phyloP scores from a whole-genome alignment of 208 protist species.

The Eutreptiella sp. region DNA sequence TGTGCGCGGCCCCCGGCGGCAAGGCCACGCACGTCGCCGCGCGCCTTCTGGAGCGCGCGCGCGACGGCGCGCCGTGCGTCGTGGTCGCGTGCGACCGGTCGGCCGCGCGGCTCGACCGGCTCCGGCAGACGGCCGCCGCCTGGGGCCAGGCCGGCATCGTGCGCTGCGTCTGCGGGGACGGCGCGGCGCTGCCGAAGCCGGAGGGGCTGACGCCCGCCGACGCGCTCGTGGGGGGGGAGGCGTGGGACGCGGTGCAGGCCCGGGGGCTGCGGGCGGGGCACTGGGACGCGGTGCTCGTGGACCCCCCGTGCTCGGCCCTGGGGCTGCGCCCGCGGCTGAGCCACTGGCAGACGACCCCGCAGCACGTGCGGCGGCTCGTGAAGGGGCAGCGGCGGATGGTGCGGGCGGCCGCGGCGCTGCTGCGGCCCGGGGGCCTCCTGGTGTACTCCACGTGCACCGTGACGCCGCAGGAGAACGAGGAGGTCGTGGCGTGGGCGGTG shows the following conservation, averaged over 20 bases:
- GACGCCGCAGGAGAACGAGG: conserved; percentile 74
- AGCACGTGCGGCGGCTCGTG: conserved; percentile 24
- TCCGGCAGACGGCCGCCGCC: too few species aligned
- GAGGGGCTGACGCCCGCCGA: too few species aligned
- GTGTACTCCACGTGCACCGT: conserved; percentile 90
- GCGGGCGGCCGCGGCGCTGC: conserved; percentile 52
- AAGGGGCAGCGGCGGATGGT: conserved; percentile 62
- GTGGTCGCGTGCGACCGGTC: too few species aligned
- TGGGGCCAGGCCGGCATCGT: too few species aligned
- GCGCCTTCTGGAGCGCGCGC: too few species aligned
- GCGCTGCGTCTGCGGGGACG: too few species aligned
- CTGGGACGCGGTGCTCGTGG: conserved; percentile 19
- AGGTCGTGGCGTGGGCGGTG: conserved; percentile 45
- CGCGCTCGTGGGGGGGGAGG: too few species aligned
- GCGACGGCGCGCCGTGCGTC: too few species aligned
- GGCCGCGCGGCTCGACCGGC: too few species aligned
- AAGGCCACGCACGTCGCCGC: conserved; percentile 39
- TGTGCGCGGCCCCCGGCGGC: conserved; percentile 37
- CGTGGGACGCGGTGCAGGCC: too few species aligned
- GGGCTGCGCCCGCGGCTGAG: neutral
- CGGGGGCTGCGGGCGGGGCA: too few species aligned
- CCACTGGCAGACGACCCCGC: neutral
- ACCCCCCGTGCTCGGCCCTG: conserved; percentile 15
- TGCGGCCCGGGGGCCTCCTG: conserved; percentile 66
- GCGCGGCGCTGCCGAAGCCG: too few species aligned